Conservation (phyloP, 2,329 filamentous ascomycete species). For the Nothopassalora personata region DNA sequence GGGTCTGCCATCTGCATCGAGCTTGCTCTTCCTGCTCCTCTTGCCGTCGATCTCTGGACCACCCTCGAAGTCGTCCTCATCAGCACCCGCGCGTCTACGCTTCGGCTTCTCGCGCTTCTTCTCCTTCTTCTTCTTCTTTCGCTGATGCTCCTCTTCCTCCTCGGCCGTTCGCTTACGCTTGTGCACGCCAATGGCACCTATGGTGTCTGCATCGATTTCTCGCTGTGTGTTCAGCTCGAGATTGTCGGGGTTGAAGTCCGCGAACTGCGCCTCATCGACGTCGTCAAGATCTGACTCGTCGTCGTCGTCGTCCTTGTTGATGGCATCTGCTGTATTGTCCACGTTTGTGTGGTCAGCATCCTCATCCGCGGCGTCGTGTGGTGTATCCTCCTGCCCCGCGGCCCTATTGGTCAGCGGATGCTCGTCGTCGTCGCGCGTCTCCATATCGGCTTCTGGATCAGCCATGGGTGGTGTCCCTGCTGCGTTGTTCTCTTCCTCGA, state of each 20-base stretch:
- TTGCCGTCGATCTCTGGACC: constrained; percentile 52
- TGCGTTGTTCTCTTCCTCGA: constrained; percentile 45
- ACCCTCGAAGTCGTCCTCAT: constrained; percentile 23
- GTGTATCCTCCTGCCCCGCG: constrained; percentile 13
- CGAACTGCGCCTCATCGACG: constrained; percentile 60
- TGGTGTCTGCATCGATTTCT: constrained; percentile 57
- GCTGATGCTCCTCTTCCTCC: constrained; percentile 53
- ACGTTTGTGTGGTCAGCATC: constrained; percentile 12
- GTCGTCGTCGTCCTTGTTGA: constrained; percentile 45
- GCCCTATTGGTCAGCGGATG: constrained; percentile 19
- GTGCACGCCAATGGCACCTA: constrained; percentile 57
- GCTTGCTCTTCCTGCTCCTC: constrained; percentile 47
- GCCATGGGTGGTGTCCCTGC: constrained; percentile 40
- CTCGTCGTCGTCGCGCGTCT: constrained; percentile 37
- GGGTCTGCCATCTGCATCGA: constrained; percentile 42
- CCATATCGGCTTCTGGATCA: constrained; percentile 42
- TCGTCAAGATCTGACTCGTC: constrained; percentile 59
- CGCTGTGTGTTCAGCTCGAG: constrained; percentile 57
- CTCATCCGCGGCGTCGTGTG: constrained; percentile 28
- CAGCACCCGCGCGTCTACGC: constrained; percentile 14
- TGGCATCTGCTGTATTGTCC: constrained; percentile 27
- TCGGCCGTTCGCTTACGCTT: constrained; percentile 62
- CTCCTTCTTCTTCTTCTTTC: constrained; percentile 37
- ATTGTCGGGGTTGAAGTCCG: constrained; percentile 58
- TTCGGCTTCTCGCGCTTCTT: constrained; percentile 24